Base-by-base conservation (phyloP, 1,284 basidiomycete genomes). In the Heliocybe sulcata region DNA sequence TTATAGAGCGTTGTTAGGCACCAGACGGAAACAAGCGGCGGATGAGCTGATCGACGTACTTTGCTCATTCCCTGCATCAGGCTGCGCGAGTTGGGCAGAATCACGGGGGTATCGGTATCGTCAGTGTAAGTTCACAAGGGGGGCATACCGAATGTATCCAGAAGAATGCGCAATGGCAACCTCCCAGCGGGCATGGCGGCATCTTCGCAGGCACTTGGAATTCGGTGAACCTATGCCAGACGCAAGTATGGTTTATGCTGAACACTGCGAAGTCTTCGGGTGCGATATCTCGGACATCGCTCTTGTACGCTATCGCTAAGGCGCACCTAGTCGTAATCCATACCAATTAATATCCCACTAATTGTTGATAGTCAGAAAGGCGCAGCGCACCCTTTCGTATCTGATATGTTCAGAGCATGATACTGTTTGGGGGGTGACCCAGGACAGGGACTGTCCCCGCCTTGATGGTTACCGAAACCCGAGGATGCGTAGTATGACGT, bases 251-350 rank as follows among this genome's bases (percentile, higher is more conserved):
- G 66, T 89, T 89, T 27, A 86, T 76, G 57, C 79, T 83, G 69
- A 90, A 89, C n/a, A 91, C 70, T 2, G 77, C 75, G 59, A 90
- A 83, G 67, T 90, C 85, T 45, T 77, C 77, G 0, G 85, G 87
- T 61, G 79, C 65, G 14, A 90, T 74, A 0, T 73, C 61, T 1
- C 65, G 67, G 4, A 72, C 76, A 61, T 89, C 74, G 55, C 66
- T 74, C 64, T 86, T 82, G 73, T 91, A 89, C 8, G 84, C 80
- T 58, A 92, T 89, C 2, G 79, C 83, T 35, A 91, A 69, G 2
- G 75, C 82, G 60, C 86, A 87, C 10, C 47, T 49, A 26, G 9
- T 22, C 22, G 12, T 25, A 16, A 26, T 49, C 20, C 10, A 16
- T 14, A 49, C 47, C 6, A 16, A 42, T 42, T 16, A 20, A 16